Evolutionary conservation across 2,329 filamentous ascomycete species (phyloP).

Genomic region (Clathrospora elynae): DNA sequence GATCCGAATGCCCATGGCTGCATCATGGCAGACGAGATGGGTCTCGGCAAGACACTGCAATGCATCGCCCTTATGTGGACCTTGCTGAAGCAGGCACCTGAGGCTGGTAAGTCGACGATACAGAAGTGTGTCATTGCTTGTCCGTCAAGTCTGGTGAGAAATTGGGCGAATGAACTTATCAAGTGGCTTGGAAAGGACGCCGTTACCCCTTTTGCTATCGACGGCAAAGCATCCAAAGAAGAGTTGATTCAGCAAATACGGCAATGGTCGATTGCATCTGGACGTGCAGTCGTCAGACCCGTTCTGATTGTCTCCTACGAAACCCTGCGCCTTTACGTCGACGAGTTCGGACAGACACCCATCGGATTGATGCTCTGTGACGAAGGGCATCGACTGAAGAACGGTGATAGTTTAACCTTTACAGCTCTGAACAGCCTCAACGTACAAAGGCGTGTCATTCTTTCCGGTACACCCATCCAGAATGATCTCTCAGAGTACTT

Average conservation of each 20-base stretch:
- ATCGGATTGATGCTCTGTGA: slow-evolving; percentile 95
- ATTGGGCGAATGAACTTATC: slow-evolving; percentile 95
- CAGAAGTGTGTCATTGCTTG: slow-evolving; percentile 97
- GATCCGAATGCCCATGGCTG: slow-evolving; percentile 93
- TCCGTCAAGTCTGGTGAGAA: slow-evolving; percentile 92
- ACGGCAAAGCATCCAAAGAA: slow-evolving; percentile 94
- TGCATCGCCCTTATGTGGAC: slow-evolving; percentile 98
- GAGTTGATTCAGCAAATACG: slow-evolving; percentile 87
- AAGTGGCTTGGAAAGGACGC: slow-evolving; percentile 97
- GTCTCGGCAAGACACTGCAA: slow-evolving; percentile 93
- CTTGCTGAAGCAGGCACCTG: slow-evolving; percentile 89
- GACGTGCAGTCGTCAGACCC: slow-evolving; percentile 85
- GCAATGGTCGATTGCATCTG: slow-evolving; percentile 91
- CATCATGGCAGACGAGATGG: slow-evolving; percentile 99
- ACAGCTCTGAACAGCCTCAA: slow-evolving; percentile 87
- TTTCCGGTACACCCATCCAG: slow-evolving; percentile 96
- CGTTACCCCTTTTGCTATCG: slow-evolving; percentile 90
- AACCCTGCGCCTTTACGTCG: slow-evolving; percentile 86
- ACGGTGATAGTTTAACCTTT: slow-evolving; percentile 94
- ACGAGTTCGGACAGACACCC: slow-evolving; percentile 84
- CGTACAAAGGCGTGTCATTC: slow-evolving; percentile 87
- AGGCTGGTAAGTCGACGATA: slow-evolving; percentile 91
- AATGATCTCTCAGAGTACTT: slow-evolving; percentile 99
- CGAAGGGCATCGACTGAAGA: slow-evolving; percentile 95
- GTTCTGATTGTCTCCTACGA: slow-evolving; percentile 99